Conservation (phyloP, 2,329 filamentous ascomycete species). For the Colletotrichum abscissum region DNA sequence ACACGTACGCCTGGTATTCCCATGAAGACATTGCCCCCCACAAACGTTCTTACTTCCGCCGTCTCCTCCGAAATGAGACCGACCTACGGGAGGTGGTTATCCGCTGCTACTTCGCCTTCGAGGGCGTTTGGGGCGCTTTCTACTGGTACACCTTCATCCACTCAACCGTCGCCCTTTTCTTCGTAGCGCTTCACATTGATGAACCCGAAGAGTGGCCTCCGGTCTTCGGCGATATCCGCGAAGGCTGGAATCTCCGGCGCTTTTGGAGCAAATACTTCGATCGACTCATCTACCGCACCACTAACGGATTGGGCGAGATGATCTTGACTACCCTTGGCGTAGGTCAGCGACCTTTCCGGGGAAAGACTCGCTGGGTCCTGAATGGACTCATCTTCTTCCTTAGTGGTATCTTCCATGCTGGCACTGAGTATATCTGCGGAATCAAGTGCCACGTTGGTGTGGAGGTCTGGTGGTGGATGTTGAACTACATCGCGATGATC, state of each 20-base stretch:
- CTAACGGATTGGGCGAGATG: conserved; percentile 21
- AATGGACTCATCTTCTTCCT: conserved; percentile 31
- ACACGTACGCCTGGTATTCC: background rate
- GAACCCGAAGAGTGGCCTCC: conserved; percentile 38
- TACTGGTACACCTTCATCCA: conserved; percentile 24
- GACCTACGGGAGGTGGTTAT: background rate
- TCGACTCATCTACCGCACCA: conserved; percentile 33
- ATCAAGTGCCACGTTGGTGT: conserved; percentile 14
- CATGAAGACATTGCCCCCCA: background rate
- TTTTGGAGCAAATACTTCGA: conserved; percentile 38
- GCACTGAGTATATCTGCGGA: conserved; percentile 11
- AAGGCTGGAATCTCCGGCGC: conserved; percentile 36
- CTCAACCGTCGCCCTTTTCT: conserved; percentile 9
- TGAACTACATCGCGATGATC: conserved; percentile 14
- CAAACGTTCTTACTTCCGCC: conserved; percentile 19
- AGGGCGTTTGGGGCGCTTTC: conserved; percentile 29
- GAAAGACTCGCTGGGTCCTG: conserved; percentile 31
- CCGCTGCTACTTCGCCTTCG: conserved; percentile 18
- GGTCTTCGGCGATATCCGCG: conserved; percentile 34
- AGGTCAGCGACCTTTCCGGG: conserved; percentile 3
- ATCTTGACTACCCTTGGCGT: conserved; percentile 1
- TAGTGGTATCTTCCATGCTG: conserved; percentile 28
- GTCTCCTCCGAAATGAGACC: conserved; percentile 1
- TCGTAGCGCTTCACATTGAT: conserved; percentile 24
- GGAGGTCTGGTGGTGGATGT: conserved; percentile 30